phyloP scores from a whole-genome alignment of 2,329 filamentous ascomycete species.

The Phialemonium atrogriseum region DNA sequence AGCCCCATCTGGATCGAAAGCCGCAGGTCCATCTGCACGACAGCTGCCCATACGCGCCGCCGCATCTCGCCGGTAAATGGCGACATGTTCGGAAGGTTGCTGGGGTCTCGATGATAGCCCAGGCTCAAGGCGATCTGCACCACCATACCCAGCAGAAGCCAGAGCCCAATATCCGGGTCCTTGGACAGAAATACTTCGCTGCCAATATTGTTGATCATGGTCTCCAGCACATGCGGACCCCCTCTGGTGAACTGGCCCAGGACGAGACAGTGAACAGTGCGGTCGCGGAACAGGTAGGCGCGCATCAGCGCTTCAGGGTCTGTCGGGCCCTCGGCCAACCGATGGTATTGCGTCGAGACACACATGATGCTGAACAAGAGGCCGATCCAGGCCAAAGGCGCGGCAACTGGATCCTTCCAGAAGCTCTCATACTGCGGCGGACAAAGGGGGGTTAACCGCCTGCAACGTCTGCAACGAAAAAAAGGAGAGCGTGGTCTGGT shows the following conservation, averaged over 20 bases:
- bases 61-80: constrained; percentile 45
- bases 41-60: constrained; percentile 37
- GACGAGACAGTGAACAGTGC: constrained; percentile 19
- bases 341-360: neutral
- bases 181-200: constrained; percentile 17
- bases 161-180: constrained; percentile 17
- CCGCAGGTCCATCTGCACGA: constrained; percentile 37
- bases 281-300: constrained; percentile 14
- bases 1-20: constrained; percentile 45
- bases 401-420: constrained; percentile 15
- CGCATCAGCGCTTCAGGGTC: neutral
- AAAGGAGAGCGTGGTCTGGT: too few species aligned
- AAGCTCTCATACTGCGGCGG: constrained; percentile 21
- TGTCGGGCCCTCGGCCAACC: neutral
- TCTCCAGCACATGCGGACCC: constrained; percentile 17
- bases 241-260: constrained; percentile 22
- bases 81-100: constrained; percentile 29
- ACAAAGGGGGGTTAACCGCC: too few species aligned
- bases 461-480: too few species aligned
- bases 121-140: constrained; percentile 18
- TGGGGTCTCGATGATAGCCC: constrained; percentile 42
- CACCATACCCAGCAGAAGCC: constrained; percentile 17
- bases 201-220: constrained; percentile 18
- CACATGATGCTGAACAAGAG: constrained; percentile 22
- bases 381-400: constrained; percentile 18